Conservation (phyloP, 345 rosid genomes). For the Heritiera littoralis region DNA sequence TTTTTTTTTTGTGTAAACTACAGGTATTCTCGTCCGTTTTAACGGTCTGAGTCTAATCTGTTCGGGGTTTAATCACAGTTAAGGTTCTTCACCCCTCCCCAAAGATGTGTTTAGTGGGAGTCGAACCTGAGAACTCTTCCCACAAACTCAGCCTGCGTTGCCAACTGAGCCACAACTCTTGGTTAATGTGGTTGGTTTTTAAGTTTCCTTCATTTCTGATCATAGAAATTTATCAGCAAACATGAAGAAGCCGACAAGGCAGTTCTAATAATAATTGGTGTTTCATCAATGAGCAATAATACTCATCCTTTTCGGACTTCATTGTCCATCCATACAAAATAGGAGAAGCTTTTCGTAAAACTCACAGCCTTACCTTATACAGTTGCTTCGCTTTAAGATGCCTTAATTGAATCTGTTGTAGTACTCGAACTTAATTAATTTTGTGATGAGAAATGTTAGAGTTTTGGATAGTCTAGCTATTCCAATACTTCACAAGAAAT, state of each 20-base stretch:
- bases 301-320: conserved; percentile 1
- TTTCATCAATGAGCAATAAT: not conserved
- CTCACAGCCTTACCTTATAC: not conserved
- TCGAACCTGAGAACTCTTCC: too few species aligned
- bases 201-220: not conserved
- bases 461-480: too few species aligned
- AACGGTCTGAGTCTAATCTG: too few species aligned
- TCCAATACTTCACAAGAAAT: not conserved
- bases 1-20: too few species aligned
- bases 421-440: not conserved
- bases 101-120: too few species aligned
- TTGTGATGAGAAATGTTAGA: not conserved
- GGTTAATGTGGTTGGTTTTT: not conserved
- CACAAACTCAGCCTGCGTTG: too few species aligned
- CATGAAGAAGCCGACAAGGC: not conserved
- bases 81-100: too few species aligned
- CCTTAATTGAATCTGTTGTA: not conserved
- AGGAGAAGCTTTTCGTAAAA: not conserved
- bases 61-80: too few species aligned
- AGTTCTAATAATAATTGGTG: not conserved
- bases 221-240: not conserved
- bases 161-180: too few species aligned
- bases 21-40: too few species aligned
- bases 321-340: not conserved
- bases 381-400: not conserved